Base-by-base conservation (phyloP, 2,329 filamentous ascomycete genomes). In the Colletotrichum euphorbiae region DNA sequence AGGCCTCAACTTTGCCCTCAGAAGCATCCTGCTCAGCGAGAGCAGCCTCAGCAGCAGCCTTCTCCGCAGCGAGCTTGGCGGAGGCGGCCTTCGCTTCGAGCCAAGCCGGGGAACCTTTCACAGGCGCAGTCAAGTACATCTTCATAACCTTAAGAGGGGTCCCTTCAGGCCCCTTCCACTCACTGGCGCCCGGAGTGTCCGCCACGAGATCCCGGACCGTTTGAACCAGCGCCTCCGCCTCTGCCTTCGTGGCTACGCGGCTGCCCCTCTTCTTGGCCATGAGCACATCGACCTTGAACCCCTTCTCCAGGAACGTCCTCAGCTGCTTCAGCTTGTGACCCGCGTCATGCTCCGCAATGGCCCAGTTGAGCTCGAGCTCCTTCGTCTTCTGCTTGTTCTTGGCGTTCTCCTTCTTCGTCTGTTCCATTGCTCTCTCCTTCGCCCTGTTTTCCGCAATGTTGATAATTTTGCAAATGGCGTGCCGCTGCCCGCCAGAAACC, bases 291-390 rank as follows among this genome's bases (percentile, higher is more conserved):
- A 98, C 93, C 75, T 85, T 89, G 76, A 87, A 85, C 1, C 94
- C 94, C 77, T 93, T 93, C 8, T 77, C 81, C 75, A 98, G 76
- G 76, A 97, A 97, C 61, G 81, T 84, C 69, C 80, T 80, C 74
- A 95, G 77, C 80, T 89, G 88, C 74, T 86, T 86, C 77, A 96
- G 77, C 75, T 90, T 87, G 77, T 92, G 90, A n/a, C 80, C 80
- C 59, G 97, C 78, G 81, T 98, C 94, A 75, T 95, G 87, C 12
- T 79, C 75, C 69, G 89, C 90, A 74, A 97, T 97, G 38, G 91
- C 90, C 94, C 94, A 98, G 78, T 93, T 95, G 73, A 98, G 73
- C 80, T 98, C 94, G n/a, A 98, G 78, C 75, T 91, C 90, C 81
- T 98, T 98, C 15, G 79, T 76, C 71, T 82, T 84, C 40, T 38